Conservation (phyloP, 768 basidiomycete species). For the Atractiella rhizophila region DNA sequence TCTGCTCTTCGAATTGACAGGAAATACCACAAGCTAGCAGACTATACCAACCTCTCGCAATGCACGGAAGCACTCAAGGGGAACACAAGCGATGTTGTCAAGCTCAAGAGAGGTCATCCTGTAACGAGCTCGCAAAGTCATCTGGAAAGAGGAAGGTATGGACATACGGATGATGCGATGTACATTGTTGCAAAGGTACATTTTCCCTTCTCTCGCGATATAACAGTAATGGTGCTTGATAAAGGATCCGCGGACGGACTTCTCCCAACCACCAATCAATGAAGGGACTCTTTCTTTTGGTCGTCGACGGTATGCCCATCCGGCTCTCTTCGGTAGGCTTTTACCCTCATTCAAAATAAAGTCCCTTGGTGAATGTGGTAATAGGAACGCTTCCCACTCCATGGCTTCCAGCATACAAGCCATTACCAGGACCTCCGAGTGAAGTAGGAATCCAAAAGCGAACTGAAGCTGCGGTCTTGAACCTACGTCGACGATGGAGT, state of each 20-base stretch:
- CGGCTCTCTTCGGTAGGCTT: slow-evolving; percentile 72
- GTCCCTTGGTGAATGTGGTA: no score
- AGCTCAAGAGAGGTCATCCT: slow-evolving; percentile 54
- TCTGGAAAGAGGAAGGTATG: slow-evolving; percentile 62
- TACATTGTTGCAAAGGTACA: slow-evolving; percentile 91
- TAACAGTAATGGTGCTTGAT: slow-evolving; percentile 24
- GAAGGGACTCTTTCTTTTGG: slow-evolving; percentile 38
- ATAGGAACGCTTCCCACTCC: slow-evolving; percentile 85
- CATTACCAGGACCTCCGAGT: slow-evolving; percentile 24
- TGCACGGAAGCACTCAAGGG: slow-evolving; percentile 41
- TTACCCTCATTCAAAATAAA: no score
- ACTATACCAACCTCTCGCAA: slow-evolving; percentile 60
- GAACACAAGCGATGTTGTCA: slow-evolving; percentile 49
- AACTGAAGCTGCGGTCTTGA: slow-evolving; percentile 46
- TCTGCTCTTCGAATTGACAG: slow-evolving; percentile 59
- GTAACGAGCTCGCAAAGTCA: slow-evolving; percentile 78
- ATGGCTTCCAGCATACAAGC: slow-evolving; percentile 67
- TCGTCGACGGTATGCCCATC: slow-evolving; percentile 78
- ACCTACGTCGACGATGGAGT: slow-evolving; percentile 47
- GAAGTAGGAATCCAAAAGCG: slow-evolving; percentile 13
- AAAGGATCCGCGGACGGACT: slow-evolving; percentile 4
- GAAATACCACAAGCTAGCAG: slow-evolving; percentile 44
- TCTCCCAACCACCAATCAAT: slow-evolving; percentile 93
- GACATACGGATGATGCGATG: slow-evolving; percentile 72
- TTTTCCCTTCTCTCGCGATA: slow-evolving; percentile 33